Percentiles rank a stretch among this genome's conserved stretches.
These are phyloP conservation scores for Bocquillonia castaneifolia DNA, from an alignment of 441 rosid species.

Conservation along the genomic window DNA sequence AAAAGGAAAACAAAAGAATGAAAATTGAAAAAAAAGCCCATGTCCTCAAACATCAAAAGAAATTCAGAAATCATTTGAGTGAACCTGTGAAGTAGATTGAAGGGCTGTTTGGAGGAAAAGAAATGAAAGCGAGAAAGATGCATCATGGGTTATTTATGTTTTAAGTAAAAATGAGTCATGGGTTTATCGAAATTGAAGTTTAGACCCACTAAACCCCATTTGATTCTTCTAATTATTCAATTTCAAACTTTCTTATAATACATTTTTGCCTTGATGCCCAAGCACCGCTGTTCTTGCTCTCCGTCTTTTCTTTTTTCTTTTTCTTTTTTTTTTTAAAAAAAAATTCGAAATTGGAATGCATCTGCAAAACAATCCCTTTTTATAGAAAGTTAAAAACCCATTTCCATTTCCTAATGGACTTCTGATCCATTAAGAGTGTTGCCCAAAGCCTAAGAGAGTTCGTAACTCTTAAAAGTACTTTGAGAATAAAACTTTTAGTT, in stretches of 20 bases:
- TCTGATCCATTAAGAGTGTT: no score
- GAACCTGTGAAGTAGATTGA: constrained; percentile 44
- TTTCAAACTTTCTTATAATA: no score
- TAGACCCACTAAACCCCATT: no score
- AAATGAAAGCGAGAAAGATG: constrained; percentile 38
- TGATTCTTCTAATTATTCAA: no score
- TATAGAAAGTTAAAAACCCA: no score
- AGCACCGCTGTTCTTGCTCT: constrained; percentile 10
- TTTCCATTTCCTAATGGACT: no score
- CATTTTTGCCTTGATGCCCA: constrained; percentile 32
- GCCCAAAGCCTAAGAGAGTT: no score
- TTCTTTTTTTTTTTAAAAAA: no score
- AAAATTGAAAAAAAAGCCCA: background rate
- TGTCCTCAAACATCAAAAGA: background rate
- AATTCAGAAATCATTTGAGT: constrained; percentile 1
- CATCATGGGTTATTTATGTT: constrained; percentile 27
- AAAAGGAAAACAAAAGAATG: background rate
- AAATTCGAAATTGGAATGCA: no score
- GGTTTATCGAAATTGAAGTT: constrained; percentile 1
- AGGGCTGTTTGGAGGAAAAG: constrained; percentile 39
- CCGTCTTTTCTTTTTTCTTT: background rate
- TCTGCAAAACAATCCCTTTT: no score
- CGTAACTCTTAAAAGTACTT: no score
- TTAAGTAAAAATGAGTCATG: constrained; percentile 4
- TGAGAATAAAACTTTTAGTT: no score